Conservation (phyloP, 768 basidiomycete genomes). For the Galerina sulciceps region DNA sequence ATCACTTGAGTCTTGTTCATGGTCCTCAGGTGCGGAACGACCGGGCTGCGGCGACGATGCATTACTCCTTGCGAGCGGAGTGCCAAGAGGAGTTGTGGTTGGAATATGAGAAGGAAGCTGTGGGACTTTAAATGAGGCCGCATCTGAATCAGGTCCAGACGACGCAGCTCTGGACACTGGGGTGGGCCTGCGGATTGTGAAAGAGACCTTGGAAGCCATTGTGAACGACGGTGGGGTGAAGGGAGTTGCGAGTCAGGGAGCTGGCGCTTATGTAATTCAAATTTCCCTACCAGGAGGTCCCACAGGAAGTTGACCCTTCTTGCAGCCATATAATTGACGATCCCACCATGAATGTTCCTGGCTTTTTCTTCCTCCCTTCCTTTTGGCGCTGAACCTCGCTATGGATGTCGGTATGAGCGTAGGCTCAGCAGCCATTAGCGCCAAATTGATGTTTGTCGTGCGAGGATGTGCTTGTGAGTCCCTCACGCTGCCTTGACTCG, state of each 20-base stretch:
- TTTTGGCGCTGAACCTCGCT: background rate
- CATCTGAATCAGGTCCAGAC: conserved; percentile 66
- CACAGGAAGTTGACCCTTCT: conserved; percentile 3
- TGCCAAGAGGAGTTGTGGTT: conserved; percentile 41
- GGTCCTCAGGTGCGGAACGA: conserved; percentile 23
- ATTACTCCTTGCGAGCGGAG: conserved; percentile 57
- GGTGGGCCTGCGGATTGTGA: conserved; percentile 82
- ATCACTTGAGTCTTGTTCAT: conserved; percentile 56
- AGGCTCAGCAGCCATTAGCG: background rate
- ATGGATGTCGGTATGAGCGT: background rate
- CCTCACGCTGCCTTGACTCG: background rate
- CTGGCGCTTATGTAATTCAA: conserved; percentile 2
- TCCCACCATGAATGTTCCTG: conserved; percentile 1
- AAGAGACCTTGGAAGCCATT: conserved; percentile 62
- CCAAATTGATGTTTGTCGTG: conserved; percentile 8
- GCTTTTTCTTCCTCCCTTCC: conserved; percentile 1
- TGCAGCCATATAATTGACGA: background rate
- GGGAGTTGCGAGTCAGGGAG: background rate
- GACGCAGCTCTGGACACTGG: conserved; percentile 67
- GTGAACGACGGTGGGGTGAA: conserved; percentile 1
- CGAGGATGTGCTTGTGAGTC: conserved; percentile 13
- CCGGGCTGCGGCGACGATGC: conserved; percentile 39
- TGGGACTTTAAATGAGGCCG: conserved; percentile 58
- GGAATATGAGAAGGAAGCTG: conserved; percentile 63
- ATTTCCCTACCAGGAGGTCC: background rate